Evolutionary conservation across 2,329 filamentous ascomycete species (phyloP), one percentile per base, ranked within the genome.

Genomic region (Penicillium sclerotiorum): DNA sequence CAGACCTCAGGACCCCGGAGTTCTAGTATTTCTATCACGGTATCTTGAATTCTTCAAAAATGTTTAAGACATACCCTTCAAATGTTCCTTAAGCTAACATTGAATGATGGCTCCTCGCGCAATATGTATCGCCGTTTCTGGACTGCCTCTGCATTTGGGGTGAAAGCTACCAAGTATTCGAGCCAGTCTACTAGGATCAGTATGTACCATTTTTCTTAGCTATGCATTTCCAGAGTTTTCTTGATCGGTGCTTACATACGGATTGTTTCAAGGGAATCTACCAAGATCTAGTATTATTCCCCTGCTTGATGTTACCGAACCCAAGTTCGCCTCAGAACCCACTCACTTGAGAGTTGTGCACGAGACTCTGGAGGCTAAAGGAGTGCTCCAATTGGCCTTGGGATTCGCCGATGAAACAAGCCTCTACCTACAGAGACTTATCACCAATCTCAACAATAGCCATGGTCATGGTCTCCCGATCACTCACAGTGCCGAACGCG

Each of bases 381-480:
- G 47, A n/a, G 33, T 44, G 4, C 7, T 44, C 15, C 39, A 49
- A 39, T 20, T 49, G 32, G 13, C 22, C 3, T 23, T 49, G 12
- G 33, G 40, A 1, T 49, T 49, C n/a, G 5, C 3, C 33, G 73
- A 75, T 23, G 12, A 53, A 1, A 35, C 60, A 1, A 73, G 70
- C 49, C 33, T 37, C 0, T 75, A 76, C 30, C 62, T 75, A 5
- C 41, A 65, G 27, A 45, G 56, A 3, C 53, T 75, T 5, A 51
- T 76, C 7, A 13, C 49, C 1, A 66, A 61, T 20, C 67, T 76
- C 1, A 58, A 75, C 47, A 38, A 52, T 8, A 6, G 62, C 6
- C 65, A 71, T 23, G 57, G 59, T 0, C 73, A 76, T 40, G 56
- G 55, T 2, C 62, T 76, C 0, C 73, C 73, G 3, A 73, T 75